A percentile compares a stretch with the other conserved stretches of the same genome.
phyloP scores from a whole-genome alignment of 106 monocot species.

The Acorus gramineus region DNA sequence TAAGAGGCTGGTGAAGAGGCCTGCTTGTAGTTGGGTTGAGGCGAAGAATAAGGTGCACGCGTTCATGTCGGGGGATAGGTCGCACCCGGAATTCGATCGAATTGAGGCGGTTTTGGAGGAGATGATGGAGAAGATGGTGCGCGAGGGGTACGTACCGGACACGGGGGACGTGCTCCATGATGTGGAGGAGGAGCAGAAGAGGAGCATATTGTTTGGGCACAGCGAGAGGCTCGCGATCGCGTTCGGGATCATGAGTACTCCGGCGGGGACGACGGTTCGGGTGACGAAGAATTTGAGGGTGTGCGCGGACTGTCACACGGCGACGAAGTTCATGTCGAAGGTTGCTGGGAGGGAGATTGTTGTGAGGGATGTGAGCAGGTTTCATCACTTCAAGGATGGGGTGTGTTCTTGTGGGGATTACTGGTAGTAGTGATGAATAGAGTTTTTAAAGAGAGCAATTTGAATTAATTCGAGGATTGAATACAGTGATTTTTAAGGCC shows the following conservation, averaged over 20 bases:
- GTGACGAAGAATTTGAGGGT: slow-evolving; percentile 82
- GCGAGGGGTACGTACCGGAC: slow-evolving; percentile 61
- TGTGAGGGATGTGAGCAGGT: slow-evolving; percentile 63
- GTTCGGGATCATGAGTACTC: slow-evolving; percentile 77
- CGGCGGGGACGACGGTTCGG: slow-evolving; percentile 50
- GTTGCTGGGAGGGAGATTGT: slow-evolving; percentile 75
- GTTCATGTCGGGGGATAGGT: slow-evolving; percentile 57
- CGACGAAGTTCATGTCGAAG: slow-evolving; percentile 61
- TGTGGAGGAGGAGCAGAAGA: slow-evolving; percentile 81
- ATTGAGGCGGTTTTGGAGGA: slow-evolving; percentile 42
- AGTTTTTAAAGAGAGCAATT: too few species aligned
- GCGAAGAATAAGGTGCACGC: slow-evolving; percentile 48
- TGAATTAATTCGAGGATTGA: too few species aligned
- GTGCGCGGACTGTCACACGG: slow-evolving; percentile 70
- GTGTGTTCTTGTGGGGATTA: slow-evolving; percentile 37
- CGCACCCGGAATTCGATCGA: slow-evolving; percentile 42
- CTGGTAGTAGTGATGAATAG: slow-evolving; percentile 11
- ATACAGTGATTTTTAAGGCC: too few species aligned
- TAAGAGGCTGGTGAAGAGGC: slow-evolving; percentile 54
- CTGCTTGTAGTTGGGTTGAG: slow-evolving; percentile 85
- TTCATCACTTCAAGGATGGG: slow-evolving; percentile 57
- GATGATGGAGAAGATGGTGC: slow-evolving; percentile 47
- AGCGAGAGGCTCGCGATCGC: slow-evolving; percentile 85
- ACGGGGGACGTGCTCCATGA: slow-evolving; percentile 65
- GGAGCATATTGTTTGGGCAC: slow-evolving; percentile 40